Evolutionary conservation across 2,329 filamentous ascomycete species (phyloP), one percentile per base, ranked within the genome.

Genomic region (Claviceps cyperi): DNA sequence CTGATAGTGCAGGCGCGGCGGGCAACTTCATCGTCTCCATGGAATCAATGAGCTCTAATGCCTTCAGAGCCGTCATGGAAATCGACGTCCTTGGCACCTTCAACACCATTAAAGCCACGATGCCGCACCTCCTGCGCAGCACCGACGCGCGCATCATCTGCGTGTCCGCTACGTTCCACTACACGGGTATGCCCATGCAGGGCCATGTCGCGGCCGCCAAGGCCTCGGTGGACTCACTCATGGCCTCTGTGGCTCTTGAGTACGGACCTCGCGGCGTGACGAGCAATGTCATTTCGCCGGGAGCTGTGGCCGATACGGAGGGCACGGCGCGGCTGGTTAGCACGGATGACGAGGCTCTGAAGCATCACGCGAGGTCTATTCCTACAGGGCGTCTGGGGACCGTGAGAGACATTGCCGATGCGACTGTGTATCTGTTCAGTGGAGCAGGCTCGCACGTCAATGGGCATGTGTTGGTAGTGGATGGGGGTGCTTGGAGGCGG

Each of bases 21-120:
- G 92, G 92, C 52, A 98, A 98, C 67, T 98, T 97, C 66, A 75
- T 98, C 21, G 84, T 88, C 0, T 85, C 91, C 4, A 83, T 97
- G 53, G 77, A 83, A 40, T 83, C 83, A 54, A 77, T 97, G 47
- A 88, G 81, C 40, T 69, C 85, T 52, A 97, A 97, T 63, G 92
- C 87, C 3, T 94, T 98, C 80, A 94, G 90, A 66, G 76, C 86
- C 0, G 92, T 98, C 56, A 91, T 97, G 60, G 92, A 97, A 54
- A 98, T 98, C 61, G 92, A 97, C 64, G 84, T 95, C 2, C 67
- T 97, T 37, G 92, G 92, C 35, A 94, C 86, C 15, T 98, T 86
- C 70, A 94, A 97, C 71, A 95, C 89, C 2, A 75, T 95, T 61
- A 97, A 97, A 69, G 89, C 91, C 3, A 92, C 88, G 1, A 71